Evolutionary conservation across 345 rosid species (phyloP).

Genomic region (Noccaea bulbosa): DNA sequence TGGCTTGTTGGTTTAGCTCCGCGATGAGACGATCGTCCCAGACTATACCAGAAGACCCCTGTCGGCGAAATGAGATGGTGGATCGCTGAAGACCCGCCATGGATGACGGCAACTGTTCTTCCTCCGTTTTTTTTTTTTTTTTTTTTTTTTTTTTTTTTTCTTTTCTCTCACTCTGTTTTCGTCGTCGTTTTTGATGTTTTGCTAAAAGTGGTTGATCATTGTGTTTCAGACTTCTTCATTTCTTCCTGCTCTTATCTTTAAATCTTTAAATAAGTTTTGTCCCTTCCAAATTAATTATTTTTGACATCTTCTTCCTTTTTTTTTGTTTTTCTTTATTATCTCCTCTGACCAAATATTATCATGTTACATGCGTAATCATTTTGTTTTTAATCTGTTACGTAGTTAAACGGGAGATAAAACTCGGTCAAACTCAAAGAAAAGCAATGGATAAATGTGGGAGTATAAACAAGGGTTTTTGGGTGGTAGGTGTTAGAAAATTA

Average conservation of each 20-base stretch:
- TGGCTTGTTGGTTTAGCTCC: slow-evolving; percentile 52
- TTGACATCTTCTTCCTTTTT: slow-evolving; percentile 15
- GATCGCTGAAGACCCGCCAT: slow-evolving; percentile 96
- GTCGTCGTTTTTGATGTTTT: background rate
- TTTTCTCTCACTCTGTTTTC: background rate
- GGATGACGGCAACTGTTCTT: slow-evolving; percentile 30
- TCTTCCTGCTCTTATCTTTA: slow-evolving; percentile 17
- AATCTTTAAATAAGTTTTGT: background rate
- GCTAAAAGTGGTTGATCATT: slow-evolving; percentile 34
- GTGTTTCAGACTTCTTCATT: slow-evolving; percentile 26
- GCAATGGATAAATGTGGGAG: slow-evolving; percentile 16
- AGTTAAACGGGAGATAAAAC: slow-evolving; percentile 17
- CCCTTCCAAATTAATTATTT: background rate
- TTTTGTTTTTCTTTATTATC: background rate
- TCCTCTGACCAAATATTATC: background rate
- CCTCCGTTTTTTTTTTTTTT: slow-evolving; percentile 25
- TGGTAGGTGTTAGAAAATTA: slow-evolving; percentile 20
- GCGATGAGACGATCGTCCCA: slow-evolving; percentile 79
- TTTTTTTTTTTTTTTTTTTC: background rate
- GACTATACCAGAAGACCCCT: slow-evolving; percentile 88
- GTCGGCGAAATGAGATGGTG: slow-evolving; percentile 78
- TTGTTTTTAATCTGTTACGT: slow-evolving; percentile 17
- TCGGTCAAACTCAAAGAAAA: slow-evolving; percentile 24
- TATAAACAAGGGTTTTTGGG: background rate
- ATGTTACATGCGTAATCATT: slow-evolving; percentile 19